Evolutionary conservation across 352 stramenopile genomes (phyloP).

Genomic region (Pythium phragmitis): DNA sequence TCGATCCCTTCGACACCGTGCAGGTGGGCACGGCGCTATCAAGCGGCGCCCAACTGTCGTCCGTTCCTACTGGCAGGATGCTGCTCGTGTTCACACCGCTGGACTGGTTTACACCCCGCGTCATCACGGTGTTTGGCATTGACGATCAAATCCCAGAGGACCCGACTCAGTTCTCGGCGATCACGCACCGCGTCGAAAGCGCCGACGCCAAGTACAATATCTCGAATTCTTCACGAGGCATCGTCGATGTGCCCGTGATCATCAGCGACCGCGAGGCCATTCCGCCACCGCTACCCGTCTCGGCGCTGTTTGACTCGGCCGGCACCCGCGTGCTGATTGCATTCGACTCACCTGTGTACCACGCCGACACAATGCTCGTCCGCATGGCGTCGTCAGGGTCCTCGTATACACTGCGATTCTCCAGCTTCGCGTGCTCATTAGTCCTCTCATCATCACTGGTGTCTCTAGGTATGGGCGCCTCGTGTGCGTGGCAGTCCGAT

Average conservation of each 20-base stretch:
- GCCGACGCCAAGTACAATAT: slow-evolving; percentile 62
- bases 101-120: slow-evolving; percentile 46
- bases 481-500: slow-evolving; percentile 55
- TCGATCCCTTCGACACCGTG: slow-evolving; percentile 25
- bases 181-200: slow-evolving; percentile 45
- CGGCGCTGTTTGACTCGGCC: slow-evolving; percentile 49
- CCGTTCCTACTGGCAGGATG: slow-evolving; percentile 20
- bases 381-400: slow-evolving; percentile 10
- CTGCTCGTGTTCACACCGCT: slow-evolving; percentile 60
- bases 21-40: slow-evolving; percentile 17
- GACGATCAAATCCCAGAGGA: slow-evolving; percentile 61
- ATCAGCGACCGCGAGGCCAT: slow-evolving; percentile 66
- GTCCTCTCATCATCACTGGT: slow-evolving; percentile 48
- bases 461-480: slow-evolving; percentile 35
- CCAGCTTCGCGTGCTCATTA: slow-evolving; percentile 46
- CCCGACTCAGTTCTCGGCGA: slow-evolving; percentile 53
- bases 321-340: slow-evolving; percentile 51
- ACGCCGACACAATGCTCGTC: slow-evolving; percentile 61
- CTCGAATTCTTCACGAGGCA: slow-evolving; percentile 46
- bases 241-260: slow-evolving; percentile 46
- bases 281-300: slow-evolving; percentile 47
- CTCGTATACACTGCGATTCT: slow-evolving; percentile 25
- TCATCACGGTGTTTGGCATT: slow-evolving; percentile 58
- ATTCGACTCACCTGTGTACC: slow-evolving; percentile 71
- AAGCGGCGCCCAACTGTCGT: not conserved